Conservation (phyloP, 805 yeast species). For the Kodamaea kaohsiungensis region DNA sequence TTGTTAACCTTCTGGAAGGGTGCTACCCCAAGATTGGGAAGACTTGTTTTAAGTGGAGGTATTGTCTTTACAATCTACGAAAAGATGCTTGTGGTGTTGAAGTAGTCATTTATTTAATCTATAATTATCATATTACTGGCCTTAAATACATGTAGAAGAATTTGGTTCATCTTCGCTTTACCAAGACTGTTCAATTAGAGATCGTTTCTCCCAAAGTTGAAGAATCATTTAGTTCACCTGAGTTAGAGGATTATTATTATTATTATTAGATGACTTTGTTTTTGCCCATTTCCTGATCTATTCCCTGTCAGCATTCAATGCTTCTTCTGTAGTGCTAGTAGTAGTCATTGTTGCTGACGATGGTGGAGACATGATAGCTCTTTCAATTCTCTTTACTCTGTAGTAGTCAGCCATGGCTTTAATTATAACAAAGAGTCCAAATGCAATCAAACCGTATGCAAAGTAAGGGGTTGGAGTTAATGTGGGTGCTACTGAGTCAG, state of each 20-base stretch:
- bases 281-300: too few species aligned
- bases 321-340: constrained; percentile 11
- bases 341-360: constrained; percentile 3
- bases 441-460: constrained; percentile 61
- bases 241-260: not conserved
- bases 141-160: not conserved
- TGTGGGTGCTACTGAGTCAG: constrained; percentile 36
- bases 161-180: too few species aligned
- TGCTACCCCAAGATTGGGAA: constrained; percentile 94
- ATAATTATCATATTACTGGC: not conserved
- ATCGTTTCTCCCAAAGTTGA: too few species aligned
- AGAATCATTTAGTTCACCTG: not conserved
- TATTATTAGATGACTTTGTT: not conserved
- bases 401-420: constrained; percentile 73
- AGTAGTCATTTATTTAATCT: constrained; percentile 18
- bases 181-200: too few species aligned
- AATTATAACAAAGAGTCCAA: constrained; percentile 65
- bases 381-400: constrained; percentile 77
- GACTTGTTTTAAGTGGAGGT: constrained; percentile 92
- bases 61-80: constrained; percentile 96
- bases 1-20: constrained; percentile 94
- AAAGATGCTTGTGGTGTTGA: constrained; percentile 69
- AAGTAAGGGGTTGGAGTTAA: constrained; percentile 59
- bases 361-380: constrained; percentile 53
- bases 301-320: not conserved